Base-by-base conservation (phyloP, 2,329 filamentous ascomycete genomes). In the Grosmannia serpens region DNA sequence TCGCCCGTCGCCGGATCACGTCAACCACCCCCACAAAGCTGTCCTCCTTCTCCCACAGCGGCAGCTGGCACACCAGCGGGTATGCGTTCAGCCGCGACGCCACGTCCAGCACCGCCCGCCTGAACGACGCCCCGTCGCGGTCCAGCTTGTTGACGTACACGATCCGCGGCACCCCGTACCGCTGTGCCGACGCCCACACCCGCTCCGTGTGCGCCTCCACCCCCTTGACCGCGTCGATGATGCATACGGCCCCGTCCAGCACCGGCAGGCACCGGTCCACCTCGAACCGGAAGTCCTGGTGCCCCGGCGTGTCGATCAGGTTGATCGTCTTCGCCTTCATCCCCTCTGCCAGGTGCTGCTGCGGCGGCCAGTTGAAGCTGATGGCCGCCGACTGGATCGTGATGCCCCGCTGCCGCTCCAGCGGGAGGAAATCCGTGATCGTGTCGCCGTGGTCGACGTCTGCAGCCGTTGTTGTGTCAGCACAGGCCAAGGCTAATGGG, bases 381-480 rank as follows among this genome's bases (percentile, higher is more conserved):
- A 97, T 95, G 53, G 94, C 92, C 13, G 94, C 94, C 2, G 92
- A 97, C 70, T 97, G 94, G 61, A 99, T 97, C 4, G 94, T 99
- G 69, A 99, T 97, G 33, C 94, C 94, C 64, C 94, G 81, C 64
- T 91, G 86, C 67, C 92, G 82, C 71, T 99, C 94, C 63, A 95
- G 86, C 8, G 94, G 92, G 8, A 99, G 81, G 65, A 97, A 99
- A 73, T 99, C 94, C 3, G 94, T 99, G 9, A 96, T 91, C 4
- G 94, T 97, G 63, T 95, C 96, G 44, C 94, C 94, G 71, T 95
- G 88, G 67, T 97, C 92, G 63, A 99, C 94, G 71, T 96, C 91
- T 83, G 61, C 44, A 47, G 44, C 8, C 5, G 35, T 4, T 2
- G 46, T 20, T 2, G 46, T 20, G 57, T 57, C n/a, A 60, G n/a